Evolutionary conservation across 2,329 filamentous ascomycete species (phyloP), one percentile per base, ranked within the genome.

Genomic region (Verticillium tricorpus): DNA sequence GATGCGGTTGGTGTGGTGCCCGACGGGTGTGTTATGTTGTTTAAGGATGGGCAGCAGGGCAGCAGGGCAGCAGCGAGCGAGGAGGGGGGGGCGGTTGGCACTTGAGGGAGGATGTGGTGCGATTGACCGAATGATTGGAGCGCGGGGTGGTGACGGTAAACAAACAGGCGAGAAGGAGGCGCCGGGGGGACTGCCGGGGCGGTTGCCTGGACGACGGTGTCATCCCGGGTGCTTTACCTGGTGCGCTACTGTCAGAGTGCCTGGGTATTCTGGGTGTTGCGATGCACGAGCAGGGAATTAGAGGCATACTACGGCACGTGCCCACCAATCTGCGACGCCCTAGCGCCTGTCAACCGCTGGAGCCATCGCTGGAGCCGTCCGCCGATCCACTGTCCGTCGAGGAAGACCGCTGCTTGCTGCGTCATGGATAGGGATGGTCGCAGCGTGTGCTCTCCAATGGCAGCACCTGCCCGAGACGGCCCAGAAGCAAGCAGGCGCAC

Each of bases 11-110:
- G 57, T 58, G 37, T 39, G 40, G 64, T 64, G 63, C 60, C 64
- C 45, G 60, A 50, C n/a, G 45, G 45, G 60, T 63, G 60, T 61
- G 62, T 61, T 65, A 65, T 66, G 64, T 65, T 66, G 64, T 66
- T 66, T 65, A 65, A 66, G 64, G 64, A 40, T 40, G 57, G 32
- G 57, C 57, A 39, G 19, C 25, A 58, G 56, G 28, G 28, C 28
- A 28, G 28, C 28, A 28, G 28, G 28, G 28, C 28, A 28, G 28
- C 28, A 28, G 28, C 28, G 28, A 28, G 28, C 5, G 28, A 28
- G 28, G 39, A 32, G 37, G 37, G 35, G 35, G 54, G 32, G 58
- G 40, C 32, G 28, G 58, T 32, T 31, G 54, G 54, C 25, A 56
- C 54, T 59, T 32, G 58, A 59, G 58, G 45, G 58, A 55, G 58